Base-by-base conservation (phyloP, 2,329 filamentous ascomycete species). In the Cryoendolithus antarcticus region DNA sequence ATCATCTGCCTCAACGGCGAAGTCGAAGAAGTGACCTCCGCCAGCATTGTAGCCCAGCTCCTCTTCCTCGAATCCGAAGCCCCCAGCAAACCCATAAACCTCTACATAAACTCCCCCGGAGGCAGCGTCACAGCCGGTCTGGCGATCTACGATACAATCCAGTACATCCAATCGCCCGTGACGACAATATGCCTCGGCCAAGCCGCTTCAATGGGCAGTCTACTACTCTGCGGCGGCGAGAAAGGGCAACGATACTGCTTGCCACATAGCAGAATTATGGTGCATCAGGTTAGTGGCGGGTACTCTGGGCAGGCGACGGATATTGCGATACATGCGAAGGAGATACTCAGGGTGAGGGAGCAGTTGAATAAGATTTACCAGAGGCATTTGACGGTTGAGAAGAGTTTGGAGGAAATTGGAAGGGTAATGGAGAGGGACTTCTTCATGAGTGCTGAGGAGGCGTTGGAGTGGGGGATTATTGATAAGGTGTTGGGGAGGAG, bases 141-240 rank as follows among this genome's bases (percentile, higher is more conserved):
- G 43, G 88, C 91, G 19, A 96, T 98, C 55, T 98, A 98, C 70
- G 91, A 98, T 60, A 98, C 91, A 9, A 96, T 98, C 89, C 79
- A 82, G 51, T 98, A 98, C 62, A 96, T 98, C 58, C 79, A 81
- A 44, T 84, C 84, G 2, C 86, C 89, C 1, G 86, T 98, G 0
- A 89, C 82, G 32, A 98, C 91, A 1, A 91, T 98, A 24, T 96
- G 91, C 56, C 75, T 98, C 32, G 91, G 91, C 6, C 85, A 93
- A 54, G 91, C 93, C 0, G 89, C 91, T 1, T 91, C 82, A 3
- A 98, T 98, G 91, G 91, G 88, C 4, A 86, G 82, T 1, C 70
- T 98, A 15, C 69, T 98, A 1, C 75, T 98, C 1, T 82, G 83
- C 35, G 91, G 89, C 34, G 91, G 93, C 12, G 76, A 85, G 42